These are phyloP conservation scores for Fomitopsis palustris DNA, from an alignment of 1,284 basidiomycete species.

Conservation along the genomic window DNA sequence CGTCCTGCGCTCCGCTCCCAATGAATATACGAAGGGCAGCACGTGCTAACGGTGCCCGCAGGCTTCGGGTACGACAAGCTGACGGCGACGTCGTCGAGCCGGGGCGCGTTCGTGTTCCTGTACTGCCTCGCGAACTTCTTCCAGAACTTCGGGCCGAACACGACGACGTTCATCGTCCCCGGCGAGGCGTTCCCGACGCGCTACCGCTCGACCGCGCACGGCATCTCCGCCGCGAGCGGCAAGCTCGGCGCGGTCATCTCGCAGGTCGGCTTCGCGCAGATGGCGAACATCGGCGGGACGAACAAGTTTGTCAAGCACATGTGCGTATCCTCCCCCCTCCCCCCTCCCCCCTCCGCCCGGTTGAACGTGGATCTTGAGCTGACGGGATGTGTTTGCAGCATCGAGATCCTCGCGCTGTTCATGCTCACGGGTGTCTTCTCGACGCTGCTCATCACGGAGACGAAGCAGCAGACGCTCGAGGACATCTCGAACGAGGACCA, in stretches of 20 bases:
- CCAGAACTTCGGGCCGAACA: conserved; percentile 80
- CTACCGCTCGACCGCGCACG: conserved; percentile 81
- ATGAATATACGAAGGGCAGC: no score
- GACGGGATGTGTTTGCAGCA: conserved; percentile 17
- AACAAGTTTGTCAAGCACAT: conserved; percentile 62
- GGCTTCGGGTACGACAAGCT: conserved; percentile 75
- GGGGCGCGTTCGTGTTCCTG: conserved; percentile 71
- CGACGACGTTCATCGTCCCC: conserved; percentile 80
- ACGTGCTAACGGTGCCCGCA: conserved; percentile 21
- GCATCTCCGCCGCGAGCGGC: conserved; percentile 80
- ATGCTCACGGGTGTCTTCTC: conserved; percentile 60
- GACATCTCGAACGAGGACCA: conserved; percentile 54
- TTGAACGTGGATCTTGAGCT: conserved; percentile 3
- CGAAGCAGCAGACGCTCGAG: conserved; percentile 53
- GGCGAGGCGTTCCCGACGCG: conserved; percentile 87
- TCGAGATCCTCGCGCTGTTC: conserved; percentile 53
- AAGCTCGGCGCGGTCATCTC: conserved; percentile 85
- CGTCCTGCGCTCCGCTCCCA: no score
- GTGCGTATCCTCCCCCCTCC: no score
- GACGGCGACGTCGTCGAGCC: conserved; percentile 44
- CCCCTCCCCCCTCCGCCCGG: neutral
- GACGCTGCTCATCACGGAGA: conserved; percentile 60
- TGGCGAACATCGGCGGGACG: conserved; percentile 65
- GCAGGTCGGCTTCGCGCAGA: conserved; percentile 73
- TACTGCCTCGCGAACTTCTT: conserved; percentile 77